Percentiles rank a stretch among this genome's conserved stretches.
Evolutionary conservation across 352 stramenopile genomes (phyloP).

Genomic region (Elongisporangium undulatum): DNA sequence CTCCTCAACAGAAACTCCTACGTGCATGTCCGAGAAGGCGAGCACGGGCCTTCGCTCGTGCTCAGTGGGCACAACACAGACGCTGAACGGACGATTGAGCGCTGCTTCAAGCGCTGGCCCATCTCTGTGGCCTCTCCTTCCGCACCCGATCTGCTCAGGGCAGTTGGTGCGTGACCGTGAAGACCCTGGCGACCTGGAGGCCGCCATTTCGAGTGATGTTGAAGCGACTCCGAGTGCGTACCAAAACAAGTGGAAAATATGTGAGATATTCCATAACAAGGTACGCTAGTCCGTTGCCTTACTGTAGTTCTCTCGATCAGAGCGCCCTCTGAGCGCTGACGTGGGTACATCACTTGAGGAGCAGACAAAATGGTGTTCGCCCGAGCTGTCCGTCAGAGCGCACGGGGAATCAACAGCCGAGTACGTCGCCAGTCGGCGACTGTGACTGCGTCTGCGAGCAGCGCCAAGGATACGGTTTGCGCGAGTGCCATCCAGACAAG

Average conservation of each 20-base stretch:
- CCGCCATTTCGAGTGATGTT: not conserved
- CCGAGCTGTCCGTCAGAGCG: too few relatives aligned
- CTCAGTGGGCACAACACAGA: slow-evolving; percentile 21
- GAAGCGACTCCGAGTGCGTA: too few relatives aligned
- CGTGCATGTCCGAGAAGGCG: slow-evolving; percentile 32
- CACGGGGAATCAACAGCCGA: too few relatives aligned
- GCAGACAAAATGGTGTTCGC: too few relatives aligned
- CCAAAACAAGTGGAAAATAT: too few relatives aligned
- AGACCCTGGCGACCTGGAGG: not conserved
- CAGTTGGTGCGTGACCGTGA: not conserved
- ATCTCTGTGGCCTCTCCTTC: slow-evolving; percentile 25
- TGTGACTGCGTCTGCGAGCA: not conserved
- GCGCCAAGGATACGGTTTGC: not conserved
- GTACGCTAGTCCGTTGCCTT: too few relatives aligned
- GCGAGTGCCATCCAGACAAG: slow-evolving; percentile 5
- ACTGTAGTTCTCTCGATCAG: too few relatives aligned
- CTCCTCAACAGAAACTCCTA: not conserved
- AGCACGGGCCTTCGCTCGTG: slow-evolving; percentile 8
- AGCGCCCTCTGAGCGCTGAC: too few relatives aligned
- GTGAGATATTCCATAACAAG: too few relatives aligned
- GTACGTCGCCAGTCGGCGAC: not conserved
- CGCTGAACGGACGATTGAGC: slow-evolving; percentile 30
- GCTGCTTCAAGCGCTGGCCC: slow-evolving; percentile 15
- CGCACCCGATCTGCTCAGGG: slow-evolving; percentile 9
- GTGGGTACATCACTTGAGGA: too few relatives aligned